A percentile compares a stretch with the other conserved stretches of the same genome.
Evolutionary conservation across 352 stramenopile species (phyloP).

Genomic region (Phytophthora foliorum): DNA sequence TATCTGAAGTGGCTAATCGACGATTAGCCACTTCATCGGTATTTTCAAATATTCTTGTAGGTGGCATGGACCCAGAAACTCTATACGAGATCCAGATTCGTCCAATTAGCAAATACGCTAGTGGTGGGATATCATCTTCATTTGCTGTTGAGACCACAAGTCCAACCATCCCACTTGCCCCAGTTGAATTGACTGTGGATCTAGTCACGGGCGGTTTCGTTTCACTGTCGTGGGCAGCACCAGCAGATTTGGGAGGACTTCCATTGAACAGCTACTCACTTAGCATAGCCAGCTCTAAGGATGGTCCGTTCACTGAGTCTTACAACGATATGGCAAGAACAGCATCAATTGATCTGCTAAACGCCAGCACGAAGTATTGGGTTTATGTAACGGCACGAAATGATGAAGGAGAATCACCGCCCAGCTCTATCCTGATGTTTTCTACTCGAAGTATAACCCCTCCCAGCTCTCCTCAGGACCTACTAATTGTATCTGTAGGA

Average conservation of each 20-base stretch:
- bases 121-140: constrained; percentile 30
- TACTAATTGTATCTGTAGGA: constrained; percentile 40
- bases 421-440: constrained; percentile 23
- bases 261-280: constrained; percentile 51
- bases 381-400: constrained; percentile 52
- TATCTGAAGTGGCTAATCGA: constrained; percentile 18
- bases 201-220: constrained; percentile 50
- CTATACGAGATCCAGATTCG: constrained; percentile 66
- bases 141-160: constrained; percentile 41
- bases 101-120: constrained; percentile 44
- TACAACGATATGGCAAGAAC: constrained; percentile 35
- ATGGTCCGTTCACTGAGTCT: constrained; percentile 27
- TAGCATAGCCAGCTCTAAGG: constrained; percentile 26
- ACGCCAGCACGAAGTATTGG: constrained; percentile 49
- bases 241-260: constrained; percentile 56
- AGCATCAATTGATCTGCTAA: constrained; percentile 43
- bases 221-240: constrained; percentile 45
- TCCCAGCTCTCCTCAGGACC: constrained; percentile 44
- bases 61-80: constrained; percentile 55
- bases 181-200: constrained; percentile 24
- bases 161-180: constrained; percentile 44
- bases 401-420: constrained; percentile 43
- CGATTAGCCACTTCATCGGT: constrained; percentile 4
- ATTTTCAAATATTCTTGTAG: constrained; percentile 41
- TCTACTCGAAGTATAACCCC: constrained; percentile 37